phyloP scores from a whole-genome alignment of 306 rosid species.

The Vigna angularis region DNA sequence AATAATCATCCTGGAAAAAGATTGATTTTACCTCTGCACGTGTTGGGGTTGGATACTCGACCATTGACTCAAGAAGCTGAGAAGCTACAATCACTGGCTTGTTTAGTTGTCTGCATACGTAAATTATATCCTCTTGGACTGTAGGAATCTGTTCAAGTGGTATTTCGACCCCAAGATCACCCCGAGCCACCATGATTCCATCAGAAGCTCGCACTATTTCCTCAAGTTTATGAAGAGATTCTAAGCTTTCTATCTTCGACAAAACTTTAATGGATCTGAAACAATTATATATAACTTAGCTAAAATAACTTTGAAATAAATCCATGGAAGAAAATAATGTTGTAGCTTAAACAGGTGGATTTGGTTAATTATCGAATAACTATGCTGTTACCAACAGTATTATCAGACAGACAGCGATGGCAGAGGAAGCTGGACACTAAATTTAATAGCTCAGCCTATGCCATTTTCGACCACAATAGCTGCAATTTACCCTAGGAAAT shows the following conservation, averaged over 20 bases:
- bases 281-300: conserved; percentile 16
- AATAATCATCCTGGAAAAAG: not conserved
- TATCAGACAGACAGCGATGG: not conserved
- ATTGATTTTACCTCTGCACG: conserved; percentile 77
- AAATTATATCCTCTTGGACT: conserved; percentile 72
- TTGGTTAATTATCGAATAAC: not conserved
- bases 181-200: conserved; percentile 94
- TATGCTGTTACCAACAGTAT: not conserved
- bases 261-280: conserved; percentile 73
- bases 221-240: conserved; percentile 74
- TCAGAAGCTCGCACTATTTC: conserved; percentile 82
- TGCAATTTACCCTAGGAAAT: conserved; percentile 17
- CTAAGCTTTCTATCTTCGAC: conserved; percentile 92
- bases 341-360: not conserved
- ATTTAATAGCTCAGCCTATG: not conserved
- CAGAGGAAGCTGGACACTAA: conserved; percentile 11
- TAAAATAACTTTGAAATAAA: not conserved
- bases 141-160: conserved; percentile 90
- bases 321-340: not conserved
- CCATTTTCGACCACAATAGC: not conserved
- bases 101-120: conserved; percentile 78
- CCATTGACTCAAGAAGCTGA: conserved; percentile 94
- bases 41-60: conserved; percentile 97
- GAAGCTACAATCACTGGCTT: conserved; percentile 95
- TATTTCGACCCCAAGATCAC: conserved; percentile 90